A percentile compares a stretch with the other conserved stretches of the same genome.
These are phyloP conservation scores for Neospermospora avenae DNA, from an alignment of 2,329 filamentous ascomycete genomes.

Conservation along the genomic window DNA sequence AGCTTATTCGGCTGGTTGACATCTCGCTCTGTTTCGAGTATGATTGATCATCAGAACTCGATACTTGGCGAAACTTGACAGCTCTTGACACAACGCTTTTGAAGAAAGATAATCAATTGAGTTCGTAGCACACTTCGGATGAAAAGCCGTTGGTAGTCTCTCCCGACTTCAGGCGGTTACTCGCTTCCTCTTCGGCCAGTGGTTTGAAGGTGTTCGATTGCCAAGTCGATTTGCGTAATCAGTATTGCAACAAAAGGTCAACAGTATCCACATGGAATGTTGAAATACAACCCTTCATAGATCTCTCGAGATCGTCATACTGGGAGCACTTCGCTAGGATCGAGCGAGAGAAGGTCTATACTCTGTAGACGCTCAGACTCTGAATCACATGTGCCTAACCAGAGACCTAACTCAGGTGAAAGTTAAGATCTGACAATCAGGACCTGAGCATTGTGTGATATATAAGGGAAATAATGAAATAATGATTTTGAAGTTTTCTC, in stretches of 20 bases:
- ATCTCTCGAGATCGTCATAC: background rate
- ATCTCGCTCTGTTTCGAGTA: background rate
- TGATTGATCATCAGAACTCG: background rate
- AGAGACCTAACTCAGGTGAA: too few relatives aligned
- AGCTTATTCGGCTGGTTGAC: constrained; percentile 14
- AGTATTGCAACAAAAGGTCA: background rate
- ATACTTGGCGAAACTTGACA: background rate
- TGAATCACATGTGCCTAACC: too few relatives aligned
- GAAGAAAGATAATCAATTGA: background rate
- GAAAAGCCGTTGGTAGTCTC: background rate
- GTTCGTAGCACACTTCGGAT: background rate
- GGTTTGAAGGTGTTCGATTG: background rate
- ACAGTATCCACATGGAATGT: background rate
- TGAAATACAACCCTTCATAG: background rate
- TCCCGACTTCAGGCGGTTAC: background rate
- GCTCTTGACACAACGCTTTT: background rate
- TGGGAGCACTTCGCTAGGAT: background rate
- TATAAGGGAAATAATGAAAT: too few relatives aligned
- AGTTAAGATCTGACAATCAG: too few relatives aligned
- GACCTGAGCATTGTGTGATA: too few relatives aligned
- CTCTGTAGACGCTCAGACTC: too few relatives aligned
- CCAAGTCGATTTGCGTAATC: background rate
- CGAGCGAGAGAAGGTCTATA: background rate
- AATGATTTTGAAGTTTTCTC: background rate
- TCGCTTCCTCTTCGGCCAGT: background rate